Conservation (phyloP, 176 grass and related monocot genomes). For the Zoysia pacifica region DNA sequence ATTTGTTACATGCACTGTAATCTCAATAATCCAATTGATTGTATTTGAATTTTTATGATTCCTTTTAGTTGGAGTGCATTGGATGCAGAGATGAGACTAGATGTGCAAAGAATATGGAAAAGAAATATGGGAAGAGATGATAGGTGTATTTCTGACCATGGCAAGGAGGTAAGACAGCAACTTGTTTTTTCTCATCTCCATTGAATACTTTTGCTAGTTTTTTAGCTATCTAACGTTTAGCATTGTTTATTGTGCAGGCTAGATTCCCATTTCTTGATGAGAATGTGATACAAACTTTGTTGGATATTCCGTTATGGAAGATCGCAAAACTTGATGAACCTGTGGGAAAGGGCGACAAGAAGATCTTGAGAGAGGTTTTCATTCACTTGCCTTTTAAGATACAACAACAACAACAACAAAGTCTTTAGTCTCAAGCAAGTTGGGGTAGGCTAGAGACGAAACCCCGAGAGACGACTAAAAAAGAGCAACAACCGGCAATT, state of each 20-base stretch:
- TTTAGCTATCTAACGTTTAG: slow-evolving; percentile 1
- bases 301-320: slow-evolving; percentile 86
- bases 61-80: slow-evolving; percentile 74
- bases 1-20: slow-evolving; percentile 19
- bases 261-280: slow-evolving; percentile 96
- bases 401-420: too few relatives aligned
- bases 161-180: slow-evolving; percentile 66
- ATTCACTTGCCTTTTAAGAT: not conserved
- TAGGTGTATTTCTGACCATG: slow-evolving; percentile 86
- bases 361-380: slow-evolving; percentile 95
- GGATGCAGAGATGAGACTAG: slow-evolving; percentile 82
- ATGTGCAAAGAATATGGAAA: slow-evolving; percentile 98
- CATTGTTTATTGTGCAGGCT: slow-evolving; percentile 43
- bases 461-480: too few relatives aligned
- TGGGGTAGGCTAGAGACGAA: too few relatives aligned
- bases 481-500: too few relatives aligned
- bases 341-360: slow-evolving; percentile 83
- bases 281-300: slow-evolving; percentile 68
- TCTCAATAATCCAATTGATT: slow-evolving; percentile 18
- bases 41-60: not conserved
- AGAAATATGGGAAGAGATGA: slow-evolving; percentile 99
- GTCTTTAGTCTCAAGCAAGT: too few relatives aligned
- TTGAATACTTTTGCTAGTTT: not conserved
- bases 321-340: slow-evolving; percentile 80
- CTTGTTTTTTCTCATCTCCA: not conserved